Evolutionary conservation across 257 asterid genomes (phyloP).

Genomic region (Nicotiana obtusifolia): DNA sequence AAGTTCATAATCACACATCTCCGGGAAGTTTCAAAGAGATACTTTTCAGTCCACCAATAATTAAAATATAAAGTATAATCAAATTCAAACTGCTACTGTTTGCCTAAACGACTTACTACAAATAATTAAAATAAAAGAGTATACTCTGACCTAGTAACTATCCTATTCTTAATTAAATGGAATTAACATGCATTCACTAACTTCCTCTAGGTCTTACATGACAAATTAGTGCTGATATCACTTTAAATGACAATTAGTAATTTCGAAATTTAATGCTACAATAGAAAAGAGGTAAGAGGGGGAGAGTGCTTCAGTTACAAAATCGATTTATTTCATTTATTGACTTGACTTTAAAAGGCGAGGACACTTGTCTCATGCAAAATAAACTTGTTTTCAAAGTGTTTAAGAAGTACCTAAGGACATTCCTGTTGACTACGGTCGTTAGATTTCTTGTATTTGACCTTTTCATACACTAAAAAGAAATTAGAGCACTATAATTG

Average conservation of each 20-base stretch:
- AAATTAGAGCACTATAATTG: not conserved
- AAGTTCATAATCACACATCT: no score
- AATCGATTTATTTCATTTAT: constrained; percentile 6
- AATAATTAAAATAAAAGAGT: no score
- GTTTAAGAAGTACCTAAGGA: not conserved
- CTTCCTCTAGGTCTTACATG: not conserved
- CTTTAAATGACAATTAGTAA: constrained; percentile 15
- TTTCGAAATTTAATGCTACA: constrained; percentile 10
- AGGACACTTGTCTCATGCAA: not conserved
- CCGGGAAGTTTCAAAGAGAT: no score
- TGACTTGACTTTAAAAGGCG: not conserved
- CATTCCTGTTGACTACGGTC: not conserved
- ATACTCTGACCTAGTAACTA: not conserved
- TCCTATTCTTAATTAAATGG: not conserved
- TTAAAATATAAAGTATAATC: no score
- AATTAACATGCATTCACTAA: constrained; percentile 3
- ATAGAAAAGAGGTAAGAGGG: not conserved
- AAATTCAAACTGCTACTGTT: not conserved
- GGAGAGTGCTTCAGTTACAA: constrained; percentile 19
- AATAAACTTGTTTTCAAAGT: not conserved
- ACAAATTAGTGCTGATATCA: constrained; percentile 12
- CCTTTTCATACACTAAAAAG: not conserved
- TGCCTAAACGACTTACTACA: not conserved
- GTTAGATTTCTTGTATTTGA: not conserved
- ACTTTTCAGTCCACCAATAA: no score